Percentiles rank a stretch among this genome's conserved stretches.
phyloP scores from a whole-genome alignment of 176 grass and related monocot species.

The Eremochloa ophiuroides region DNA sequence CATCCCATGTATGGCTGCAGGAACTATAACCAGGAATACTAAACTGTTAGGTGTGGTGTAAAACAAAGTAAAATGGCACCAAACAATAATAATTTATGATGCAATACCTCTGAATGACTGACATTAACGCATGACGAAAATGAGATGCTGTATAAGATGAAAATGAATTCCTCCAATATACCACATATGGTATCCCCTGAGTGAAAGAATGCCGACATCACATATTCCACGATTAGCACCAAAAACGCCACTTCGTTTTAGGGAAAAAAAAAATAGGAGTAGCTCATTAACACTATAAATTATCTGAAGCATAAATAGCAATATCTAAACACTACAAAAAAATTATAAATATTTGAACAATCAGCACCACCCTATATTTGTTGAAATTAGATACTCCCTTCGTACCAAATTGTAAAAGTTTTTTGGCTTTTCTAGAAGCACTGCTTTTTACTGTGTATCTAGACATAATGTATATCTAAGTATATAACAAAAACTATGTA shows the following conservation, averaged over 20 bases:
- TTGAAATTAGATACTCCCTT: background rate
- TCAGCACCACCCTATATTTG: background rate
- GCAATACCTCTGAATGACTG: slow-evolving; percentile 61
- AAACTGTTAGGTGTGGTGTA: slow-evolving; percentile 18
- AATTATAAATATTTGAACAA: background rate
- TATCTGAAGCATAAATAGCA: background rate
- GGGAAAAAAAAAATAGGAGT: no score
- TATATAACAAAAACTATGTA: background rate
- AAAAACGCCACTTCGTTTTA: background rate
- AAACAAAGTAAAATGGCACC: slow-evolving; percentile 3
- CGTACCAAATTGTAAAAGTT: background rate
- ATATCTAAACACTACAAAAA: background rate
- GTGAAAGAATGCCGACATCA: slow-evolving; percentile 7
- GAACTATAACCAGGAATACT: slow-evolving; percentile 47
- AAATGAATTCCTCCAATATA: slow-evolving; percentile 73
- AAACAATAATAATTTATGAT: background rate
- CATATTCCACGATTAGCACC: background rate
- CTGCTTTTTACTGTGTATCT: no score
- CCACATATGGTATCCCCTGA: slow-evolving; percentile 67
- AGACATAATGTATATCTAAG: background rate
- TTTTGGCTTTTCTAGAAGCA: background rate
- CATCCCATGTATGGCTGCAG: slow-evolving; percentile 71
- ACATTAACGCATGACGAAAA: slow-evolving; percentile 61
- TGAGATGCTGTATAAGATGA: slow-evolving; percentile 63
- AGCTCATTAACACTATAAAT: background rate